Percentiles rank a stretch among this genome's conserved stretches.
phyloP scores from a whole-genome alignment of 1,284 basidiomycete genomes.

The Leucoagaricus sp. region DNA sequence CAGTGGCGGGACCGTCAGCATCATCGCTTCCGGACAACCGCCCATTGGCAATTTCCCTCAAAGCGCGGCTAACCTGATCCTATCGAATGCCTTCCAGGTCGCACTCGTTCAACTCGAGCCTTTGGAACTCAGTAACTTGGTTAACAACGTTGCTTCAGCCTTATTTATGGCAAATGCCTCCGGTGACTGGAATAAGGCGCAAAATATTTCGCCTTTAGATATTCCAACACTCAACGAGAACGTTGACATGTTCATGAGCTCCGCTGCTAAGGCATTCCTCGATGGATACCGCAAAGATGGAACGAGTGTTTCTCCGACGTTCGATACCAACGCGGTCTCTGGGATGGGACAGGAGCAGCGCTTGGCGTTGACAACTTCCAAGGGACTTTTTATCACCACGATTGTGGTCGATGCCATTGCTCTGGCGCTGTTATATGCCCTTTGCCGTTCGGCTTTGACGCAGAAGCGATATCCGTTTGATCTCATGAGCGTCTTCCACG shows the following conservation, averaged over 20 bases:
- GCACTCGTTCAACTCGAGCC: not conserved
- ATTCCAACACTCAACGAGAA: conserved; percentile 3
- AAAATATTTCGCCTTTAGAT: conserved; percentile 6
- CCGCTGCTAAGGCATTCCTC: conserved; percentile 13
- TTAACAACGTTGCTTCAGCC: conserved; percentile 8
- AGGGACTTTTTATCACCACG: conserved; percentile 4
- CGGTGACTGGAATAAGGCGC: conserved; percentile 6
- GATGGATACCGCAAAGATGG: conserved; percentile 12
- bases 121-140: not conserved
- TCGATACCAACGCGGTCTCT: not conserved
- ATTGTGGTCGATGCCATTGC: conserved; percentile 2
- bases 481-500: conserved; percentile 3
- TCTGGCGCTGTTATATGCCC: not conserved
- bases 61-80: conserved; percentile 8
- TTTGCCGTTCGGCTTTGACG: conserved; percentile 1
- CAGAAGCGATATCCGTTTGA: conserved; percentile 13
- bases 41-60: conserved; percentile 3
- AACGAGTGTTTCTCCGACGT: not conserved
- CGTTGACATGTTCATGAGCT: conserved; percentile 10
- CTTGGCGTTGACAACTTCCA: conserved; percentile 11
- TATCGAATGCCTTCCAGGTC: conserved; percentile 3
- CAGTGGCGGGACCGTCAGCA: not conserved
- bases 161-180: conserved; percentile 12
- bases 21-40: conserved; percentile 6
- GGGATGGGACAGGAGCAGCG: conserved; percentile 2